Conservation (phyloP, 2,329 filamentous ascomycete species). For the Penicillium expansum region DNA sequence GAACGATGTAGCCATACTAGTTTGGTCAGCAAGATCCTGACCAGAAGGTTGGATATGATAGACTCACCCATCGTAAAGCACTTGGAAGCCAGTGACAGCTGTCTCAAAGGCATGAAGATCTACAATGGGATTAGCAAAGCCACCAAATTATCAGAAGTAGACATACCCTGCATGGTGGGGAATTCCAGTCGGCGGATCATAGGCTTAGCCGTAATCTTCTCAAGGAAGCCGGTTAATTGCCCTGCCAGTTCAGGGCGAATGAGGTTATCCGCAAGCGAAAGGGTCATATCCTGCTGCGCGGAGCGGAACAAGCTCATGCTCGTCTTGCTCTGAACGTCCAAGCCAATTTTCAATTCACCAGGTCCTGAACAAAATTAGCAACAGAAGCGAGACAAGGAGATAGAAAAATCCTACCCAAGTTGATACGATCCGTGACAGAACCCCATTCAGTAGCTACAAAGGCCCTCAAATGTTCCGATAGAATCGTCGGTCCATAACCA, state of each 20-base stretch:
- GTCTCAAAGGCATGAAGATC: constrained; percentile 77
- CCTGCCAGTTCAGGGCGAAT: constrained; percentile 60
- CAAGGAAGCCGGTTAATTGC: constrained; percentile 63
- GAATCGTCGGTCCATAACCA: constrained; percentile 63
- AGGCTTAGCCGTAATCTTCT: constrained; percentile 54
- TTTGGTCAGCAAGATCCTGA: not conserved
- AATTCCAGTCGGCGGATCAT: constrained; percentile 74
- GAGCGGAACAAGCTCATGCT: constrained; percentile 67
- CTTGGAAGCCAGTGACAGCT: constrained; percentile 75
- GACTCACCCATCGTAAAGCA: constrained; percentile 64
- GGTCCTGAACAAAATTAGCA: constrained; percentile 47
- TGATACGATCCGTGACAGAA: constrained; percentile 78
- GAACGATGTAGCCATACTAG: constrained; percentile 65
- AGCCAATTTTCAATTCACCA: constrained; percentile 66
- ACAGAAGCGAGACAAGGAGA: not conserved
- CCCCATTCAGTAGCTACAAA: constrained; percentile 73
- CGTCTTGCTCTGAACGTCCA: constrained; percentile 62
- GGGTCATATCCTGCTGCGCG: constrained; percentile 72
- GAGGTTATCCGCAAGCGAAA: constrained; percentile 69
- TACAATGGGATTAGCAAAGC: constrained; percentile 24
- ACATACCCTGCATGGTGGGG: constrained; percentile 49
- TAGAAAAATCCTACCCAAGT: constrained; percentile 54
- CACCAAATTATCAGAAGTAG: not conserved
- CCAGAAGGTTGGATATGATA: constrained; percentile 3
- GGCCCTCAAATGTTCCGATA: constrained; percentile 73